A percentile compares a stretch with the other conserved stretches of the same genome.
Conservation (phyloP, 2,329 filamentous ascomycete species). For the Lecanicillium sp. region DNA sequence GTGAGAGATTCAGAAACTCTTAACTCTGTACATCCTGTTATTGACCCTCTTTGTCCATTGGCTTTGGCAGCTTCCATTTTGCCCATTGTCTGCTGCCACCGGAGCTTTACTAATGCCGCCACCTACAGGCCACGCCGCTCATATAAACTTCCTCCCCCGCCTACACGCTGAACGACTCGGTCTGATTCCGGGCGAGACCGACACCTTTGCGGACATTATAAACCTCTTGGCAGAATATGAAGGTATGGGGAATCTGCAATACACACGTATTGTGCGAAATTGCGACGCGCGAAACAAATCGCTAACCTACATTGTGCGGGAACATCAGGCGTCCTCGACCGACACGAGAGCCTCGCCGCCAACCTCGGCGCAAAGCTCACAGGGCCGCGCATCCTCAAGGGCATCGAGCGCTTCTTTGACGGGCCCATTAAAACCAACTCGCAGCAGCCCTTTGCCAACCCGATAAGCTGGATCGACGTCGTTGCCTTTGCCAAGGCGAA, state of each 20-base stretch:
- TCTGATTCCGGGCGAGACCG: conserved; percentile 47
- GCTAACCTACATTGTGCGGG: conserved; percentile 3
- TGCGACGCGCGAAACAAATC: not conserved
- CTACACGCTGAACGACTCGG: conserved; percentile 35
- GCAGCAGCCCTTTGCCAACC: conserved; percentile 50
- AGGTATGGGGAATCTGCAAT: conserved; percentile 33
- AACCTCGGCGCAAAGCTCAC: conserved; percentile 78
- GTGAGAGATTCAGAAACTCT: too few species aligned
- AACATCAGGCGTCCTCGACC: conserved; percentile 70
- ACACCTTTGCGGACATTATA: conserved; percentile 67
- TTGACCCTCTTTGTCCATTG: too few species aligned
- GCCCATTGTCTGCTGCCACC: too few species aligned
- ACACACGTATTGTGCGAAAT: not conserved
- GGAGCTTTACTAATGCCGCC: not conserved
- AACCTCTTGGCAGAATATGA: conserved; percentile 72
- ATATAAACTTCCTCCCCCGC: conserved; percentile 48
- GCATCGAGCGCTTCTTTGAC: conserved; percentile 81
- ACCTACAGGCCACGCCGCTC: conserved; percentile 12
- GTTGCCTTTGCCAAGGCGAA: conserved; percentile 77
- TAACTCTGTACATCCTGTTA: too few species aligned
- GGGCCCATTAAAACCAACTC: conserved; percentile 55
- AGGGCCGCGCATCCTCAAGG: conserved; percentile 74
- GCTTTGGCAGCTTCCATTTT: too few species aligned
- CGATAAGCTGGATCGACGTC: conserved; percentile 76
- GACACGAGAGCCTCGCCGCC: conserved; percentile 79